Base-by-base conservation (phyloP, 345 rosid genomes). In the Citrus australasica region DNA sequence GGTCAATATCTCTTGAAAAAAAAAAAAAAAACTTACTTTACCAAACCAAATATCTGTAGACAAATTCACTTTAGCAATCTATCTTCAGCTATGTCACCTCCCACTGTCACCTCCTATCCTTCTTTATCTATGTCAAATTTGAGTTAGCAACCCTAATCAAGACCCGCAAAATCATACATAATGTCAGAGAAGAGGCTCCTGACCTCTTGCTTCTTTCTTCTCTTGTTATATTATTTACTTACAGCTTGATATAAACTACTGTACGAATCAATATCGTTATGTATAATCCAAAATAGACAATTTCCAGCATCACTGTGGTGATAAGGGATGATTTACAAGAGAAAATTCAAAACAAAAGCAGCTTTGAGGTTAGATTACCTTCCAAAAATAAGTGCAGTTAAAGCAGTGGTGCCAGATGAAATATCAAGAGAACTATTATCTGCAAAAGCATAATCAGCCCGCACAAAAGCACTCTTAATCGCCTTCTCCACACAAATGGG, bases 381-480 rank as follows among this genome's bases (percentile, higher is more conserved):
- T 87, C 94, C 94, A 74, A 84, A 85, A 59, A 92, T 77, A 81
- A 95, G 87, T 59, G 99, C 97, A 58, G 94, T 85, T 37, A 95
- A 86, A 5, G 95, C 97, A 63, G 99, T 95, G 83, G 99, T 93
- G 62, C 99, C 99, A 11, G 98, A 95, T 37, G 98, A 95, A 81
- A 91, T 95, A 83, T 95, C 98, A 78, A 93, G 92, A 63, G 90
- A 86, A 84, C 93, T 85, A 74, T 89, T 88, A 80, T 93, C 97
- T 24, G 96, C 96, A 88, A 95, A 93, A 67, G 94, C 93, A 82
- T 90, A 91, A 90, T 95, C 99, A 69, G 92, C 98, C 85, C 88
- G 90, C 82, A 90, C 58, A 79, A 93, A 93, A 61, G 98, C 99
- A 85, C 85, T 89, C 81, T 86, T 89, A 51, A 95, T 83, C 55